Percentiles rank a stretch among this genome's conserved stretches.
phyloP scores from a whole-genome alignment of 352 stramenopile genomes.

The Globisporangium heterothallicum region DNA sequence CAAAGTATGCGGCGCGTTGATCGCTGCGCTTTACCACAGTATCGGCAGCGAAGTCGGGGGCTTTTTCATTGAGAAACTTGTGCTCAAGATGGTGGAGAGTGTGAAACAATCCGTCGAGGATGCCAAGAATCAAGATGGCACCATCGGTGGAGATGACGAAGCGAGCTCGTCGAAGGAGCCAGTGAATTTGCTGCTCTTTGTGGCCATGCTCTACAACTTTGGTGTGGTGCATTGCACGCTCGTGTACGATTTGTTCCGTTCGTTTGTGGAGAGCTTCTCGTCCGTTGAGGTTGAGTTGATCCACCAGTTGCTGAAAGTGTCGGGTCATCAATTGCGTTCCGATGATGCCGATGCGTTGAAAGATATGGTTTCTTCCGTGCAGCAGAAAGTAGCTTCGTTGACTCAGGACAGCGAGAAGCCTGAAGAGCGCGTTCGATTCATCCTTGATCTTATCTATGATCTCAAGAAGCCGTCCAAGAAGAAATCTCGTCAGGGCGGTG shows the following conservation, averaged over 20 bases:
- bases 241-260: constrained; percentile 88
- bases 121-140: constrained; percentile 15
- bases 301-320: constrained; percentile 77
- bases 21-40: constrained; percentile 71
- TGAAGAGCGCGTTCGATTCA: constrained; percentile 74
- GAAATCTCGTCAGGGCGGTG: constrained; percentile 44
- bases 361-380: constrained; percentile 80
- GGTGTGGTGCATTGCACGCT: constrained; percentile 85
- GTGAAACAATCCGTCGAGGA: constrained; percentile 24
- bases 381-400: constrained; percentile 61
- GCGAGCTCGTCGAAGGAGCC: constrained; percentile 50
- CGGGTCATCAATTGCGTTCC: constrained; percentile 72
- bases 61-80: constrained; percentile 78
- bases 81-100: constrained; percentile 47
- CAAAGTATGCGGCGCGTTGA: constrained; percentile 60
- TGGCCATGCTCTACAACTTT: constrained; percentile 90
- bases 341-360: constrained; percentile 83
- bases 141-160: constrained; percentile 19
- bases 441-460: constrained; percentile 95
- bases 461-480: constrained; percentile 95
- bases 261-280: constrained; percentile 71
- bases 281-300: constrained; percentile 83
- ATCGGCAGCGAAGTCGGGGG: constrained; percentile 74
- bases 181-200: constrained; percentile 81
- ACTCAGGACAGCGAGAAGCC: constrained; percentile 19